These are phyloP conservation scores for Daldinia childiae DNA, from an alignment of 495 filamentous ascomycete species.

Conservation along the genomic window DNA sequence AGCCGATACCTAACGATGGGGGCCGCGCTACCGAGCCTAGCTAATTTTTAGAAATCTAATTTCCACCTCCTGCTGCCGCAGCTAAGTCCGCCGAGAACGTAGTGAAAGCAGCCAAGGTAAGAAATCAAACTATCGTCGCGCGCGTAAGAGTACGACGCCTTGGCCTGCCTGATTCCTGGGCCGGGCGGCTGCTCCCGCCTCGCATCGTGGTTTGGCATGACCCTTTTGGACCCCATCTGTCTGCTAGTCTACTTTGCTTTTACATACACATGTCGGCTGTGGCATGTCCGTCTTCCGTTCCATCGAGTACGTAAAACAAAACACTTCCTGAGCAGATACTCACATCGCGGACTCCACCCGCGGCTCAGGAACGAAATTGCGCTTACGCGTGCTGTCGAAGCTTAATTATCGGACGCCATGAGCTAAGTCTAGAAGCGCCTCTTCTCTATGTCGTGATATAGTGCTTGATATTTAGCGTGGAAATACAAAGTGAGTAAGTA, in stretches of 20 bases:
- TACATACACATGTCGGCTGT: neutral
- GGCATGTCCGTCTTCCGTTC: slow-evolving; percentile 19
- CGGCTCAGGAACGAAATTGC: slow-evolving; percentile 21
- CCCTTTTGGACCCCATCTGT: slow-evolving; percentile 14
- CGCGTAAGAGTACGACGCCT: slow-evolving; percentile 12
- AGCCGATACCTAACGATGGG: slow-evolving; percentile 15
- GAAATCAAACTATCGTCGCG: neutral
- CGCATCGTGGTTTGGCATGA: neutral
- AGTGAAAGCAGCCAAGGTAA: slow-evolving; percentile 1
- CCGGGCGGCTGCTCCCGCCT: slow-evolving; percentile 29
- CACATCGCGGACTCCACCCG: neutral
- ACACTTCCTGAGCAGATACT: neutral
- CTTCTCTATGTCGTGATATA: neutral
- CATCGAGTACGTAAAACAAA: slow-evolving; percentile 38
- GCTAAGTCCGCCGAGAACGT: neutral
- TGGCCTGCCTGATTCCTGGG: slow-evolving; percentile 3
- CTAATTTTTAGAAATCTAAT: neutral
- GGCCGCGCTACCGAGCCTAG: neutral
- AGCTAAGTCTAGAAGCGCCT: neutral
- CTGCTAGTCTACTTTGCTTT: neutral
- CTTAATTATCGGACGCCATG: neutral
- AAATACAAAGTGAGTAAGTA: neutral
- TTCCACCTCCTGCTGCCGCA: neutral
- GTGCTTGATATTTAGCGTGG: neutral
- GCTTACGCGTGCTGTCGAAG: slow-evolving; percentile 22